Evolutionary conservation across 2,329 filamentous ascomycete genomes (phyloP).

Genomic region (Arthroderma sp.): DNA sequence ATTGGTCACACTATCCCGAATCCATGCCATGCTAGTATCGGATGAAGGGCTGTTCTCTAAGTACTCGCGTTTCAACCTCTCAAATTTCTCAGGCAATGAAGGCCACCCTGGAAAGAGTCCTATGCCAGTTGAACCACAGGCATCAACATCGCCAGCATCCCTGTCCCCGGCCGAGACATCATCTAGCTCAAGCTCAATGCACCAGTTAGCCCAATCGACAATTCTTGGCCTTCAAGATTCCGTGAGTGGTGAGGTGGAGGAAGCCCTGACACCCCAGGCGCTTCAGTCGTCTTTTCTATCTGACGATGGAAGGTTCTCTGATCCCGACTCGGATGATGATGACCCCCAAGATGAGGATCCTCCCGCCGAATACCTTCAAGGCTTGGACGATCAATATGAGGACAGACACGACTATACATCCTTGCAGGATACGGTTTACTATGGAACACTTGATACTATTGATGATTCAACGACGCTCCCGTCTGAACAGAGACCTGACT

Average conservation of each 20-base stretch:
- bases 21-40: conserved; percentile 35
- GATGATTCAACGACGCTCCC: conserved; percentile 14
- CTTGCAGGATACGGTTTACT: conserved; percentile 25
- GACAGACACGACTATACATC: conserved; percentile 24
- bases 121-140: conserved; percentile 20
- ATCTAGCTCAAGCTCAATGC: conserved; percentile 14
- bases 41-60: conserved; percentile 37
- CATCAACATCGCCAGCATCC: conserved; percentile 15
- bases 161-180: conserved; percentile 15
- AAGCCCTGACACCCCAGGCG: no score
- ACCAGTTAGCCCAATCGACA: conserved; percentile 26
- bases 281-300: conserved; percentile 18
- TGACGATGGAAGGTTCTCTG: conserved; percentile 29
- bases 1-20: conserved; percentile 30
- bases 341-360: conserved; percentile 11
- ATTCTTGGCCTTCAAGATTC: conserved; percentile 19
- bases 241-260: no score
- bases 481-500: not conserved
- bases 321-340: conserved; percentile 28
- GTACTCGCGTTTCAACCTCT: conserved; percentile 24
- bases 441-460: conserved; percentile 21
- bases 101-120: conserved; percentile 14
- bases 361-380: no score
- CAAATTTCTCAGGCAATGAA: conserved; percentile 13
- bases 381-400: conserved; percentile 11